Base-by-base conservation (phyloP, 495 filamentous ascomycete species). In the Penicillium pulvis region DNA sequence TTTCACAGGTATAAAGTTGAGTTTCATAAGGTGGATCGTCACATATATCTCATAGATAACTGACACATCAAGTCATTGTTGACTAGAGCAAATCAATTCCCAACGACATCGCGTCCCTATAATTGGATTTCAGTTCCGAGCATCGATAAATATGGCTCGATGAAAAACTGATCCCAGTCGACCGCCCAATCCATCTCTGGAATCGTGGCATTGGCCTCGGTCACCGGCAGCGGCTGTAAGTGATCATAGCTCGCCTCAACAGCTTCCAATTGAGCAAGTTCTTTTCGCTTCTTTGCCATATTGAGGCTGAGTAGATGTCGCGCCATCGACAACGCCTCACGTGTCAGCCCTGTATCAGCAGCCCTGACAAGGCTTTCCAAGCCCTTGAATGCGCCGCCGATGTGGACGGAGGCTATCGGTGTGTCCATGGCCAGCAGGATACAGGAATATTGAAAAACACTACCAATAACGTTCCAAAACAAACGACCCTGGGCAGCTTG, bases 391-490 rank as follows among this genome's bases (percentile, higher is more conserved):
- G 68, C 71, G 33, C 56, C 26, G 6, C 6, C 24, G 23, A 71
- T 63, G 45, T 73, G 66, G 2, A 36, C 55, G n/a, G 55, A 68
- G 19, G 68, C 48, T 0, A 53, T 43, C 41, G 68, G 64, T 12
- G 64, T 64, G 53, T 73, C 71, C 0, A 73, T 69, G 33, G 70
- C 70, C 45, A 73, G 59, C 30, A 73, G 28, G 28, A 71, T 43
- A 24, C 64, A 71, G 17, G 58, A 28, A 58, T 71, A 73, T 42
- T 73, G 68, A 56, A 71, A 71, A 42, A 71, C 66, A 36, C 71
- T 71, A 31, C 71, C 68, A 1, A 73, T 73, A 39, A 67, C 66
- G 35, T 73, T 73, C 68, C 71, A 73, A 8, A 71, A 65, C 19
- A 71, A 42, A 62, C 31, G 68, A 24, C 71, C 68, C 48, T 71